Evolutionary conservation across 768 basidiomycete genomes (phyloP), one percentile per base, ranked within the genome.

Genomic region (Termitomyces bulborhizus): DNA sequence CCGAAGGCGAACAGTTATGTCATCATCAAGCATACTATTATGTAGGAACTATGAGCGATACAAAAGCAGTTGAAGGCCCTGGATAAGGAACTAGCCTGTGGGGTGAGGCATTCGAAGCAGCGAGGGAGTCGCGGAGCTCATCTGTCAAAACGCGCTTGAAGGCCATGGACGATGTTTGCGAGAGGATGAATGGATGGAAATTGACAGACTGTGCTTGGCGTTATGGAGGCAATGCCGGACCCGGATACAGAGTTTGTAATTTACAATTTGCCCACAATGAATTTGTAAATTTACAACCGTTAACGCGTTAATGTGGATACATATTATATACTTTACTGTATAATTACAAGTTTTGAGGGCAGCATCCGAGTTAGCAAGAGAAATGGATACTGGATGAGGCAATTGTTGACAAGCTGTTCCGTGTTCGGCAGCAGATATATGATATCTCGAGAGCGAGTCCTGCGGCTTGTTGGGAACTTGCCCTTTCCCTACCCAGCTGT

Each of bases 1-100:
- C 55, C 79, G 79, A 52, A 88, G 76, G 53, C 71, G 74, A n/a
- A 76, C 73, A 42, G 74, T 68, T 26, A 85, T 68, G 48, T 86
- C 84, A 51, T 73, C 68, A 51, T 73, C 68, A 31, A 77, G 69
- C 16, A 73, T 68, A 12, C 80, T 82, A 34, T 9, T 81, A 37
- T 3, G 46, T 21, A 49, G 32, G 37, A 45, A 21, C 21, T 21
- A 45, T 51, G 46, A 53, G 43, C 27, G 16, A 49, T 9, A 29
- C 7, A 29, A 12, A 52, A 46, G 39, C n/a, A 6, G 12, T 39
- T 7, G 37, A 41, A 18, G 15, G 16, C 40, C 4, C 6, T 15
- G 45, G 21, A 13, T 26, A 27, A 21, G 21, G 21, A 8, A 57
- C 63, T 53, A 37, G 53, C 66, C 63, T 61, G 6, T 60, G 44